These are phyloP conservation scores for Picea mariana DNA, from an alignment of 83 land plant genomes.

Conservation along the genomic window DNA sequence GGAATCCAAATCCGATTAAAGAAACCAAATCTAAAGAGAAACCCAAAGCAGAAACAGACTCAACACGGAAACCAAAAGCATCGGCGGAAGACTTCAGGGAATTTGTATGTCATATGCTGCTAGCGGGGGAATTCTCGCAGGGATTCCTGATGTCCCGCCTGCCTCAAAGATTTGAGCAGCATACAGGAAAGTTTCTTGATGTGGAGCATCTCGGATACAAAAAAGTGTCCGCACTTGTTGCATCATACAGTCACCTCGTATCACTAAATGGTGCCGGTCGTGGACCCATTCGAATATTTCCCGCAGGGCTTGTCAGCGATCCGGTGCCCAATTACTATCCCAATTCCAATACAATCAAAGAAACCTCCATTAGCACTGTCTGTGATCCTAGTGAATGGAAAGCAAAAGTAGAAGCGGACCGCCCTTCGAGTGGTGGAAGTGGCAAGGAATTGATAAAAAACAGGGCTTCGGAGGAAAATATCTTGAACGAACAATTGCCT, in stretches of 20 bases:
- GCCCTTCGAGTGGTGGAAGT: neutral
- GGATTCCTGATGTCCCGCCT: neutral
- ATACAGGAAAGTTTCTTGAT: slow-evolving; percentile 8
- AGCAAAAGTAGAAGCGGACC: neutral
- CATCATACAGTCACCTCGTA: neutral
- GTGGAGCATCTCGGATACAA: slow-evolving; percentile 1
- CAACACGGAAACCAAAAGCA: too few relatives aligned
- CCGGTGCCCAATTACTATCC: neutral
- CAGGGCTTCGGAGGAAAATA: neutral
- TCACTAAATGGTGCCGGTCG: neutral
- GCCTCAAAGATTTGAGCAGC: neutral
- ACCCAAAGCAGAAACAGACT: too few relatives aligned
- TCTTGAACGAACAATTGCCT: neutral
- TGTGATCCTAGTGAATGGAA: neutral
- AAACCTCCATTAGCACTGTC: neutral
- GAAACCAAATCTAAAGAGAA: too few relatives aligned
- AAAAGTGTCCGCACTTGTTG: neutral
- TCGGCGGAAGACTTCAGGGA: neutral
- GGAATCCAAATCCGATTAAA: too few relatives aligned
- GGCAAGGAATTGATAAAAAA: neutral
- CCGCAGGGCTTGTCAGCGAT: neutral
- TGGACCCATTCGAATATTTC: neutral
- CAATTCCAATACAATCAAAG: neutral
- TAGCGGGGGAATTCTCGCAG: neutral
- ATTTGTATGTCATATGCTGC: neutral